These are phyloP conservation scores for Blastobotrys serpentis DNA, from an alignment of 1,139 yeast species.

Conservation along the genomic window DNA sequence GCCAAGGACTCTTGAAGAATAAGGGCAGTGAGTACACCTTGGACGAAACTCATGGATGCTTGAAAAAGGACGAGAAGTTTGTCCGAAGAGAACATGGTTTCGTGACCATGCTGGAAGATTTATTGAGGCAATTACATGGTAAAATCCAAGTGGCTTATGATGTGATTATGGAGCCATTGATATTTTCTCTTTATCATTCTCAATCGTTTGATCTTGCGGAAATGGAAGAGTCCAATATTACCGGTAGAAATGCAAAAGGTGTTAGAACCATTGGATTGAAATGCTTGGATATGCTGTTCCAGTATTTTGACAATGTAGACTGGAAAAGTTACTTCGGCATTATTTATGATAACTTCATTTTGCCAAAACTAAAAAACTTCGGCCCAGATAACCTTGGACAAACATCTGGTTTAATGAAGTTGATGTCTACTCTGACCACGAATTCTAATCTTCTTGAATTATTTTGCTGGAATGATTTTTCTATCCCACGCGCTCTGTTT, in stretches of 20 bases:
- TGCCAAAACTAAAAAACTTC: conserved; percentile 65
- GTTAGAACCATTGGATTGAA: conserved; percentile 38
- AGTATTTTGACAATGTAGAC: conserved; percentile 20
- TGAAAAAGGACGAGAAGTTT: conserved; percentile 22
- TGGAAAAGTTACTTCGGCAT: conserved; percentile 59
- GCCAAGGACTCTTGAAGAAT: conserved; percentile 41
- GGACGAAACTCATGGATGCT: conserved; percentile 26
- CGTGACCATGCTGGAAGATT: conserved; percentile 63
- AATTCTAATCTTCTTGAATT: conserved; percentile 50
- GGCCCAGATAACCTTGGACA: conserved; percentile 78
- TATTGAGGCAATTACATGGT: conserved; percentile 62
- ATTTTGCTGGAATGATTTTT: conserved; percentile 45
- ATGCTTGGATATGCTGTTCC: conserved; percentile 33
- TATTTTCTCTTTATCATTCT: conserved; percentile 57
- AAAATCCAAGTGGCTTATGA: conserved; percentile 52
- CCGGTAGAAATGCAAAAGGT: conserved; percentile 28
- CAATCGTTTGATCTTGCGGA: conserved; percentile 47
- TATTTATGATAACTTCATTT: conserved; percentile 56
- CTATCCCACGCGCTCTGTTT: conserved; percentile 57
- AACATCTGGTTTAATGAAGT: conserved; percentile 70
- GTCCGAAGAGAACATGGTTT: conserved; percentile 66
- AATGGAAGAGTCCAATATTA: conserved; percentile 27
- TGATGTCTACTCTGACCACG: conserved; percentile 66
- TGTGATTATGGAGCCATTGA: conserved; percentile 57
- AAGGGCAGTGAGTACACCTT: conserved; percentile 19